Evolutionary conservation across 768 basidiomycete species (phyloP), one percentile per base, ranked within the genome.

Genomic region (Amyloporia xantha): DNA sequence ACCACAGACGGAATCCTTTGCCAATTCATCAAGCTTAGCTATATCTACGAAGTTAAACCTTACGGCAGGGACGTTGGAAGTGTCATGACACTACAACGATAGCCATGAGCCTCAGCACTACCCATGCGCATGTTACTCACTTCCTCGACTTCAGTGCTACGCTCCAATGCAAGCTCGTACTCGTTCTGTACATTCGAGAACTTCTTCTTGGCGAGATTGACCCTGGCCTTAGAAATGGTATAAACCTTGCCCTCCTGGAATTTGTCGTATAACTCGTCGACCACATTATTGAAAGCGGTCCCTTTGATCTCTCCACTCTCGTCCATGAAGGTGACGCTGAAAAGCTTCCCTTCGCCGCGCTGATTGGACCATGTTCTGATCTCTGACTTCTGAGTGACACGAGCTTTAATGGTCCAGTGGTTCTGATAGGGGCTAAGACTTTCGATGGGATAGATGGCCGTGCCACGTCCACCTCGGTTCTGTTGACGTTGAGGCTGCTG

Each of bases 361-460:
- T 76, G 71, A 64, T 95, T 98, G 3, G 87, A 85, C 81, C 86
- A 99, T n/a, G 79, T 78, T 57, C 79, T 85, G 60, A 98, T 81
- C 0, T 97, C 96, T 1, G 81, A 80, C 66, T 95, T 97, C 53
- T 87, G 79, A 11, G 82, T 87, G 42, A 97, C 91, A 36, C 91
- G 85, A 24, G 91, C 95, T 64, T 92, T 93, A 74, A 98, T 95
- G 9, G 90, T 93, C 96, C 96, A 99, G 66, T 91, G 91, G 71
- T 95, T 97, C 67, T 96, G 92, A 59, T 97, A 98, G 7, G 95
- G 95, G 61, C 88, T 93, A 39, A 98, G 77, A 4, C 84, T 87
- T 62, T 96, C 95, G 55, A 99, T 98, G 2, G 94, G 95, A 66
- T 84, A 84, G 26, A 83, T 64, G 0, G 75, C 58, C 11, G 62